Evolutionary conservation across 2,329 filamentous ascomycete genomes (phyloP), one percentile per base, ranked within the genome.

Genomic region (Xylariaceae sp.): DNA sequence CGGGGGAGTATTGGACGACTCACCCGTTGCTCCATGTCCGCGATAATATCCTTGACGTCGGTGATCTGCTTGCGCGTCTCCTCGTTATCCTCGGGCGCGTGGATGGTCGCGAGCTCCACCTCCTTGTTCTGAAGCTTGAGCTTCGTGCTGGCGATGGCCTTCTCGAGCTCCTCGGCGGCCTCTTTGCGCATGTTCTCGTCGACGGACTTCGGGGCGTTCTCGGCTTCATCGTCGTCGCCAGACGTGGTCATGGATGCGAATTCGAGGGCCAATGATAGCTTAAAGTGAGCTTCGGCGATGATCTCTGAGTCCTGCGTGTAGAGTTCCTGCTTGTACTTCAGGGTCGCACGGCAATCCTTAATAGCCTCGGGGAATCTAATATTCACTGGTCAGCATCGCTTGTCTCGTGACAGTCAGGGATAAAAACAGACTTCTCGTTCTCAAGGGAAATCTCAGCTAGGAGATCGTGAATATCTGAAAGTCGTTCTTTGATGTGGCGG

Each of bases 381-480:
- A 42, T 15, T 13, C 9, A 5, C 56, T 51, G 30, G 51, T 71
- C 53, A 71, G 55, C 63, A 56, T 64, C 55, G 42, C n/a, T 15
- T 50, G 39, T n/a, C 37, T 47, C 34, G 58, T 54, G 53, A n/a
- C 60, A 61, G 30, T 52, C 39, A n/a, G 39, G 44, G 56, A 51
- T 45, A n/a, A 53, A 49, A 63, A 63, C 74, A 61, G 76, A 86
- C 78, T 89, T 87, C 76, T 97, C 94, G 67, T 94, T 96, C 77
- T 99, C 94, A 34, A 99, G 80, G n/a, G 89, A 95, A 63, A 99
- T 97, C 75, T 99, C 94, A 8, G 92, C 90, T 63, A 97, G 88
- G 58, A 96, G 83, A 72, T 97, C 92, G 73, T 97, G 91, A 7
- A 91, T 96, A 71, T 99, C 94, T 62, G 91, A 91, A 39, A 97